A percentile compares a stretch with the other conserved stretches of the same genome.
Conservation (phyloP, 306 rosid genomes). For the Gleditsia sinensis region DNA sequence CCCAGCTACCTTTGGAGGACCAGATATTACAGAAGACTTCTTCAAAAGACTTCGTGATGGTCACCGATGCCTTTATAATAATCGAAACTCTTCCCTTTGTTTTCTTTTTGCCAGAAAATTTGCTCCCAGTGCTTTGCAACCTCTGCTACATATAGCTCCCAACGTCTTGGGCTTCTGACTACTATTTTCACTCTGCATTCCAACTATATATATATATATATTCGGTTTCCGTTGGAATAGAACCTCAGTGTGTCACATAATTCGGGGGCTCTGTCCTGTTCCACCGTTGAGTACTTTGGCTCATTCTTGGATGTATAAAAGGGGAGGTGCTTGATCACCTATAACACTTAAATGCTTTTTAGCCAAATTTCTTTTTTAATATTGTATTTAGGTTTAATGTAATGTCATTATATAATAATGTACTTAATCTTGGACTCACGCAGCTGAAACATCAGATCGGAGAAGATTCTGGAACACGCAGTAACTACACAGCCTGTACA, state of each 20-base stretch:
- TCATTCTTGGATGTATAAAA: slow-evolving; percentile 31
- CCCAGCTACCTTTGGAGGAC: slow-evolving; percentile 82
- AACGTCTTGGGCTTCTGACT: slow-evolving; percentile 65
- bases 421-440: no score
- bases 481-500: background rate
- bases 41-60: slow-evolving; percentile 42
- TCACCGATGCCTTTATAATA: slow-evolving; percentile 61
- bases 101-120: slow-evolving; percentile 86
- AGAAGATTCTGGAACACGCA: background rate
- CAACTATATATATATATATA: slow-evolving; percentile 1
- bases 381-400: background rate
- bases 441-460: background rate
- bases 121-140: slow-evolving; percentile 88
- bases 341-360: slow-evolving; percentile 14
- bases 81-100: slow-evolving; percentile 55
- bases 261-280: background rate
- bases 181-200: background rate
- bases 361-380: background rate
- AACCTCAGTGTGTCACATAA: background rate
- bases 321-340: background rate
- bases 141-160: slow-evolving; percentile 56
- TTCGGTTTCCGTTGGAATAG: background rate
- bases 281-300: no score
- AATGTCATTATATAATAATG: no score
- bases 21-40: slow-evolving; percentile 62